A percentile compares a stretch with the other conserved stretches of the same genome.
Evolutionary conservation across 2,329 filamentous ascomycete genomes (phyloP).

Genomic region (Trichoderma oligosporum): DNA sequence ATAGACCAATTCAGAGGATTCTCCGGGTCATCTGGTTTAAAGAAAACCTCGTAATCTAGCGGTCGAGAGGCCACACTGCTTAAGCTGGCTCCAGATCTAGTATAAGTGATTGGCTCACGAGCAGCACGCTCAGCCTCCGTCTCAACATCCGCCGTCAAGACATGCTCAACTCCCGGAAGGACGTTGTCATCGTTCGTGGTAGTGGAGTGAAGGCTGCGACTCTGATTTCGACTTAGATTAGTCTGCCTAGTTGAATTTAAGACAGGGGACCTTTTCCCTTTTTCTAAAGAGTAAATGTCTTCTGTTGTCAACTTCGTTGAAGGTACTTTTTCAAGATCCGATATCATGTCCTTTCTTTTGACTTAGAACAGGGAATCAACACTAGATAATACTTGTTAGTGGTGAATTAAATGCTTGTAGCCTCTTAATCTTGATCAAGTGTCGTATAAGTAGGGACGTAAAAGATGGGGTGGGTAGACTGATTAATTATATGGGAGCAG

Average conservation of each 20-base stretch:
- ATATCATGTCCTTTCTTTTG: background rate
- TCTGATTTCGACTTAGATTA: background rate
- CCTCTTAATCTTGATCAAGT: background rate
- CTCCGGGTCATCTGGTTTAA: conserved; percentile 58
- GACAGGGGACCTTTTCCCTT: background rate
- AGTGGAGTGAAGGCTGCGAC: conserved; percentile 16
- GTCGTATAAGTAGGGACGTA: background rate
- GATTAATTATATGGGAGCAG: too few species aligned
- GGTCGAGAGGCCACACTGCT: conserved; percentile 42
- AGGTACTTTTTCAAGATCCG: background rate
- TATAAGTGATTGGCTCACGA: conserved; percentile 45
- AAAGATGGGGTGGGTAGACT: too few species aligned
- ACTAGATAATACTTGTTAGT: background rate
- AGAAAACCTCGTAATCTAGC: conserved; percentile 69
- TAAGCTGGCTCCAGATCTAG: conserved; percentile 41
- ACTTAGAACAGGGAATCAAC: background rate
- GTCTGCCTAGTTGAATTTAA: background rate
- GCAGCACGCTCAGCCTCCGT: conserved; percentile 39
- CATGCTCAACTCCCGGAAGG: conserved; percentile 38
- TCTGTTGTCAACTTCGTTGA: background rate
- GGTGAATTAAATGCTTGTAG: background rate
- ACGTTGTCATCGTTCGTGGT: conserved; percentile 20
- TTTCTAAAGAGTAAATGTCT: background rate
- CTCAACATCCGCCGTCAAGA: conserved; percentile 36
- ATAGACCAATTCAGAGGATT: conserved; percentile 69